Conservation (phyloP, 345 rosid species). For the Lumnitzera littorea region DNA sequence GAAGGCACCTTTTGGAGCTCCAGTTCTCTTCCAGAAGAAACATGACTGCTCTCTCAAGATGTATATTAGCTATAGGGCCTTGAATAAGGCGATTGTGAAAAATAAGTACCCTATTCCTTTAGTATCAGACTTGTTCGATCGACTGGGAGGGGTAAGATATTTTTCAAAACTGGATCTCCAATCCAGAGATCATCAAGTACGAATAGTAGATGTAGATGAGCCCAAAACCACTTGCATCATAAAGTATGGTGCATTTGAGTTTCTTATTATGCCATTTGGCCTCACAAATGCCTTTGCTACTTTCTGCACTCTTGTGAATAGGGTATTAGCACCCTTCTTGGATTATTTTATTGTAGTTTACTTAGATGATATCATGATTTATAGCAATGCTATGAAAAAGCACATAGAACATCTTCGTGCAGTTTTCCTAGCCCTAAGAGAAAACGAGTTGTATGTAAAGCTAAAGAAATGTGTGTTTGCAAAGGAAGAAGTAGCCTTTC, state of each 20-base stretch:
- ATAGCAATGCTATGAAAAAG: not conserved
- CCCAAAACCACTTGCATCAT: conserved; percentile 1
- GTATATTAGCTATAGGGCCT: not conserved
- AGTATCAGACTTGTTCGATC: conserved; percentile 4
- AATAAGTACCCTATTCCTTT: conserved; percentile 7
- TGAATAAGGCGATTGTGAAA: conserved; percentile 11
- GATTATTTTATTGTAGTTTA: too few species aligned
- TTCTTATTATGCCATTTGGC: too few species aligned
- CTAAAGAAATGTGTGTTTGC: too few species aligned
- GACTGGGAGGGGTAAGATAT: not conserved
- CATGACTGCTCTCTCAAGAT: not conserved
- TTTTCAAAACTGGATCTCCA: conserved; percentile 7
- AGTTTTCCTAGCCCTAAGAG: not conserved
- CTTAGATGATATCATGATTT: not conserved
- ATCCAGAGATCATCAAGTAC: conserved; percentile 5
- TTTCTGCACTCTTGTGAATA: too few species aligned
- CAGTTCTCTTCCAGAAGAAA: not conserved
- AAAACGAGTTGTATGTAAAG: not conserved
- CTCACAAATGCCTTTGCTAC: too few species aligned
- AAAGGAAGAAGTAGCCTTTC: too few species aligned
- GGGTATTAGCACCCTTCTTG: too few species aligned
- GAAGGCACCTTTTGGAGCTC: too few species aligned
- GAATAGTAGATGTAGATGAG: conserved; percentile 5
- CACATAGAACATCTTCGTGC: not conserved
- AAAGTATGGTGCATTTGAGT: not conserved